Percentiles rank a stretch among this genome's conserved stretches.
Conservation (phyloP, 306 rosid species). For the Prunus mongolica region DNA sequence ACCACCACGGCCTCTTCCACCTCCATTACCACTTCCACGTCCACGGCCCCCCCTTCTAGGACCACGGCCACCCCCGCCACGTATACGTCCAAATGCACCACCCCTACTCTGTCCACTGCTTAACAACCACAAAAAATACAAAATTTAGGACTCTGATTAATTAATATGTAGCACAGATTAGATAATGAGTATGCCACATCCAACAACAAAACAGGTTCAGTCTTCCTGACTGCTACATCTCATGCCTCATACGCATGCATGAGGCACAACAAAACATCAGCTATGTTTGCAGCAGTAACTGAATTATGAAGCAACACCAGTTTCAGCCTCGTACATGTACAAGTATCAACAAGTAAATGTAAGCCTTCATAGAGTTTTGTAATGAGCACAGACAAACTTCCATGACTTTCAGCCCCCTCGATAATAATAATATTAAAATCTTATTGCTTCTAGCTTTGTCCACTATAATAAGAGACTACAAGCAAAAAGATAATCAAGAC, state of each 20-base stretch:
- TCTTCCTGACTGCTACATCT: neutral
- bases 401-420: no score
- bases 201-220: neutral
- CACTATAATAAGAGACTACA: no score
- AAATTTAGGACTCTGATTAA: slow-evolving; percentile 11
- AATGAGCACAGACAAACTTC: no score
- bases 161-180: neutral
- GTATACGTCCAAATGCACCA: slow-evolving; percentile 47
- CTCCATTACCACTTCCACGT: slow-evolving; percentile 33
- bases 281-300: neutral
- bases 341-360: neutral
- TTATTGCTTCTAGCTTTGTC: no score
- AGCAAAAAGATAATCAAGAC: neutral
- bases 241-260: neutral
- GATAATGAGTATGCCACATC: neutral
- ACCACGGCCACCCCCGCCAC: slow-evolving; percentile 48
- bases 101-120: slow-evolving; percentile 70
- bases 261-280: neutral
- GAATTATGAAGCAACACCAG: neutral
- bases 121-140: slow-evolving; percentile 19
- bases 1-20: slow-evolving; percentile 51
- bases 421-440: no score
- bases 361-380: no score
- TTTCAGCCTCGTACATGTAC: neutral
- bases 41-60: slow-evolving; percentile 54